Conservation (phyloP, 495 filamentous ascomycete genomes). For the Penicillium coprophilum region DNA sequence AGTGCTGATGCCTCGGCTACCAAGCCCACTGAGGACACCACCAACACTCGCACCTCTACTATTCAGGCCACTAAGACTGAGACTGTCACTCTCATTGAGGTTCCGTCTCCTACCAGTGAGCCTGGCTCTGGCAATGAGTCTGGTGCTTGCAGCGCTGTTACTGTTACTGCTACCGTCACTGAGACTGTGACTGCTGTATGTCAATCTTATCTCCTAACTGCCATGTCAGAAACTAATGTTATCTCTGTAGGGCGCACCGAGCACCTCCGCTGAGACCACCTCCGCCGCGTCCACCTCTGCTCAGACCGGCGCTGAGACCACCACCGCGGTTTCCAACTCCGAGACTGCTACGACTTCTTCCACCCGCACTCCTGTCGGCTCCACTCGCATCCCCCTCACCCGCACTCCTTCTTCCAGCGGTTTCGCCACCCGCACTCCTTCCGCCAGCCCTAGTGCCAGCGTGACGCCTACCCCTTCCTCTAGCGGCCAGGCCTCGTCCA, state of each 20-base stretch:
- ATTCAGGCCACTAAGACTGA: slow-evolving; percentile 30
- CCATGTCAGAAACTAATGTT: neutral
- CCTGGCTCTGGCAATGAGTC: slow-evolving; percentile 19
- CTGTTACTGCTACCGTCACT: slow-evolving; percentile 30
- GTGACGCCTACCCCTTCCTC: slow-evolving; percentile 6
- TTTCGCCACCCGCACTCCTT: slow-evolving; percentile 33
- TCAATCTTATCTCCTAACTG: neutral
- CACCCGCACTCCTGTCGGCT: slow-evolving; percentile 39
- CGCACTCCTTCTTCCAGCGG: slow-evolving; percentile 27
- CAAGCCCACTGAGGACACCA: slow-evolving; percentile 8
- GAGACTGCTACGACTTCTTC: too few relatives aligned
- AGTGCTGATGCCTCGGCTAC: slow-evolving; percentile 5
- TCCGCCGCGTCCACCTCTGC: slow-evolving; percentile 6
- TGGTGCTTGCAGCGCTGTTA: slow-evolving; percentile 24
- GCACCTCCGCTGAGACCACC: slow-evolving; percentile 7
- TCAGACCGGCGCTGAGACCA: slow-evolving; percentile 9
- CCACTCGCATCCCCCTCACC: slow-evolving; percentile 19
- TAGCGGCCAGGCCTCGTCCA: slow-evolving; percentile 24
- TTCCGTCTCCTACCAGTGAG: slow-evolving; percentile 19
- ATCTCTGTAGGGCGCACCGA: slow-evolving; percentile 8
- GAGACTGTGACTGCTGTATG: slow-evolving; percentile 31
- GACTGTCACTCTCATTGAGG: slow-evolving; percentile 33
- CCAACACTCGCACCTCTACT: slow-evolving; percentile 22
- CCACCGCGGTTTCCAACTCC: slow-evolving; percentile 19
- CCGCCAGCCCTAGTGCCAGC: slow-evolving; percentile 39